These are phyloP conservation scores for Trypanosoma mega DNA, from an alignment of 208 protist genomes.

Conservation along the genomic window DNA sequence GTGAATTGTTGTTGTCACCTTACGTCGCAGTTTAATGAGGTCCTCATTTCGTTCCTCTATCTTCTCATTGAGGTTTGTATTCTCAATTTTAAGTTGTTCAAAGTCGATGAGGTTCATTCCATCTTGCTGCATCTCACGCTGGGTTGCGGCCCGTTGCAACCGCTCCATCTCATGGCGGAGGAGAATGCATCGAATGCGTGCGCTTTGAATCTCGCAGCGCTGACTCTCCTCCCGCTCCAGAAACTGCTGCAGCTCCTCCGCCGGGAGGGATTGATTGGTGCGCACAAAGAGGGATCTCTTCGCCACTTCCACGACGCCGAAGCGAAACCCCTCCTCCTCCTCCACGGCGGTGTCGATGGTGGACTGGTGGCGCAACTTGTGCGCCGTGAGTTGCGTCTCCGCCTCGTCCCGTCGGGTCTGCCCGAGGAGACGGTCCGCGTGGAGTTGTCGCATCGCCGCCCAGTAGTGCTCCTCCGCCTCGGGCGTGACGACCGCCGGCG, in stretches of 20 bases:
- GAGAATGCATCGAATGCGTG: constrained; percentile 91
- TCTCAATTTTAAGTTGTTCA: constrained; percentile 99
- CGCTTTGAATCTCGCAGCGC: constrained; percentile 69
- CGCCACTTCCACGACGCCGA: constrained; percentile 69
- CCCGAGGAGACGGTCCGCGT: constrained; percentile 51
- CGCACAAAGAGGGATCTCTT: constrained; percentile 60
- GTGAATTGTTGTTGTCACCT: constrained; percentile 96
- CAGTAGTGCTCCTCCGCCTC: constrained; percentile 84
- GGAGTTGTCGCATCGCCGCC: constrained; percentile 58
- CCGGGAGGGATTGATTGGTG: constrained; percentile 69
- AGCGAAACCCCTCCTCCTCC: constrained; percentile 74
- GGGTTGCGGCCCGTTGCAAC: constrained; percentile 46
- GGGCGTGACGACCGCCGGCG: constrained; percentile 38
- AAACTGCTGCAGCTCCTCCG: constrained; percentile 67
- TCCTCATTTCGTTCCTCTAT: constrained; percentile 98
- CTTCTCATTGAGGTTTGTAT: constrained; percentile 98
- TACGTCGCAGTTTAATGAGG: constrained; percentile 94
- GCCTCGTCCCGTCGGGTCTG: constrained; percentile 30
- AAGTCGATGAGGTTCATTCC: constrained; percentile 98
- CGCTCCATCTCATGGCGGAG: constrained; percentile 78
- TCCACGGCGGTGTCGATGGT: constrained; percentile 56
- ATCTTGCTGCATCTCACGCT: constrained; percentile 72
- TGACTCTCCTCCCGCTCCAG: constrained; percentile 69
- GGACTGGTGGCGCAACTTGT: constrained; percentile 46
- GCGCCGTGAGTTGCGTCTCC: constrained; percentile 48